Percentiles rank a stretch among this genome's conserved stretches.
Conservation (phyloP, 2,329 filamentous ascomycete genomes). For the Claviceps lovelessii region DNA sequence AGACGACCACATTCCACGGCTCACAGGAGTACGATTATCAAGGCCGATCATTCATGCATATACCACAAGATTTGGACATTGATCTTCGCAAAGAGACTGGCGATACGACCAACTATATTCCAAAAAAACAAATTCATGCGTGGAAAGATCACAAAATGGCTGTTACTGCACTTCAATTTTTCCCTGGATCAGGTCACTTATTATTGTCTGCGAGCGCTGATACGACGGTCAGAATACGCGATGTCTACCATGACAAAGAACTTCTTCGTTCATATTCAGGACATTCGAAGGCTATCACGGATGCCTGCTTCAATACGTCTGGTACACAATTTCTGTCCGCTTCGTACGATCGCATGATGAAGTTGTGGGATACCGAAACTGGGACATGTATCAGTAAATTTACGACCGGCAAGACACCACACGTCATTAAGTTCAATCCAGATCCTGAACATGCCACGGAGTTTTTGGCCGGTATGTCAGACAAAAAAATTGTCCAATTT, state of each 20-base stretch:
- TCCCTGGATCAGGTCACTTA: constrained; percentile 76
- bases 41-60: constrained; percentile 92
- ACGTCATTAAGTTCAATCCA: constrained; percentile 89
- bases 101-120: constrained; percentile 76
- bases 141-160: constrained; percentile 77
- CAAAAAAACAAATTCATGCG: constrained; percentile 83
- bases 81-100: constrained; percentile 70
- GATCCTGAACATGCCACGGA: constrained; percentile 63
- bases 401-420: constrained; percentile 85
- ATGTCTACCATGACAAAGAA: constrained; percentile 80
- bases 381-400: constrained; percentile 79
- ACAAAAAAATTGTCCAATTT: constrained; percentile 98
- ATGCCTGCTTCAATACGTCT: constrained; percentile 70
- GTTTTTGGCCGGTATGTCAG: constrained; percentile 91
- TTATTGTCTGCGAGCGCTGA: constrained; percentile 84
- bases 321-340: constrained; percentile 81
- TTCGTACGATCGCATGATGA: constrained; percentile 90
- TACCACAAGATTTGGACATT: constrained; percentile 79
- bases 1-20: constrained; percentile 82
- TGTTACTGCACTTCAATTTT: constrained; percentile 79
- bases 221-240: constrained; percentile 83
- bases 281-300: constrained; percentile 79
- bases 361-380: constrained; percentile 96
- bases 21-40: constrained; percentile 78
- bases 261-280: constrained; percentile 83